phyloP scores from a whole-genome alignment of 2,329 filamentous ascomycete species.

The Apiospora arundinis region DNA sequence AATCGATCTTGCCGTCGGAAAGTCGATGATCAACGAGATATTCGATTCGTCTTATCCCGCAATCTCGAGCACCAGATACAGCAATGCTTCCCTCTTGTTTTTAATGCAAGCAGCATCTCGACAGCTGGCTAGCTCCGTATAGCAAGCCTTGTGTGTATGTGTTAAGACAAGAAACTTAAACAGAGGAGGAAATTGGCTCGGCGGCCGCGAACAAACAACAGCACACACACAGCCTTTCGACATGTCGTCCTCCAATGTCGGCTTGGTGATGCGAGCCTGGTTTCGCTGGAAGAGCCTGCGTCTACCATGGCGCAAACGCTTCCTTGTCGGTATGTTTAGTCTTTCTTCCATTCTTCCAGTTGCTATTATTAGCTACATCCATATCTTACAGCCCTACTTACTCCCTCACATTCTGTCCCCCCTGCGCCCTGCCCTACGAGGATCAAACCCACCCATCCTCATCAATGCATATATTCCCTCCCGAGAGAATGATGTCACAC shows the following conservation, averaged over 20 bases:
- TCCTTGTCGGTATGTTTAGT: constrained; percentile 63
- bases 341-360: neutral
- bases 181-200: neutral
- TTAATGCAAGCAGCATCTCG: neutral
- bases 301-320: constrained; percentile 68
- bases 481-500: neutral
- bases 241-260: constrained; percentile 47
- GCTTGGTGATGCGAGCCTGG: constrained; percentile 54
- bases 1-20: neutral
- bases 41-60: neutral
- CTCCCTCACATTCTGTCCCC: neutral
- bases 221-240: too few relatives aligned
- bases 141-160: neutral
- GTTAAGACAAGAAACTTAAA: neutral
- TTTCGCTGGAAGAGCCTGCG: constrained; percentile 67
- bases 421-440: constrained; percentile 9
- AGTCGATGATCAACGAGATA: constrained; percentile 1
- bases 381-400: neutral
- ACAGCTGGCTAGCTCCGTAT: constrained; percentile 5
- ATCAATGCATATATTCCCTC: neutral
- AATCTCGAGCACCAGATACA: neutral
- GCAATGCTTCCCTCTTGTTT: neutral
- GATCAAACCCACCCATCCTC: constrained; percentile 12
- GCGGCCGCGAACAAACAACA: neutral
- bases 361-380: neutral